Base-by-base conservation (phyloP, 768 basidiomycete genomes). In the Rhizopogon roseolus region DNA sequence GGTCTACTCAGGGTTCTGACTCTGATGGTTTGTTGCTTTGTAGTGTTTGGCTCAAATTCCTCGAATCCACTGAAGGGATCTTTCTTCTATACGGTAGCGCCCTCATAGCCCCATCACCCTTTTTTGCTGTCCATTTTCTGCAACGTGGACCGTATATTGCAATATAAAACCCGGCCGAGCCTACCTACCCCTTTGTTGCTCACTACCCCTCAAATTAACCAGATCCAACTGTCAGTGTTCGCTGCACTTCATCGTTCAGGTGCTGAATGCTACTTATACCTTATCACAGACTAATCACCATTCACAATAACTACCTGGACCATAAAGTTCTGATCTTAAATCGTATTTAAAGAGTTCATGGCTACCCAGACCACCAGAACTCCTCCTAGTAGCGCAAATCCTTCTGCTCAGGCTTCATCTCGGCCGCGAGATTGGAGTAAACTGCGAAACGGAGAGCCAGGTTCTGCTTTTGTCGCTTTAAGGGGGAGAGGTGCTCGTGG, bases 381-480 rank as follows among this genome's bases (percentile, higher is more conserved):
- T 55, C 60, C 57, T 34, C 60, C 55, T 51, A 63, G 59, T 50
- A 69, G 49, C 53, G 53, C 66, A 54, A 63, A 60, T 53, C 43
- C 67, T 44, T 56, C 72, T 48, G 52, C 63, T 56, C 66, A 61
- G 49, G 50, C 58, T 19, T 59, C 63, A 50, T 66, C 74, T 54
- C 69, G 71, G 42, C 58, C 62, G 34, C 66, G 71, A 51, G 74
- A 77, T 55, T 81, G 81, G 81, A 66, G 62, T 41, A 71, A 7
- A 49, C 27, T 53, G 41, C 65, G 71, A 46, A 61, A 68, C n/a
- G 72, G 70, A 46, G 82, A 81, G 43, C 70, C 75, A 48, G 78
- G 75, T 6, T 71, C 76, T 34, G 72, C 79, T 34, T 80, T 79
- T 58, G 75, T 69, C 60, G 77, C 78, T 42, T 63, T 74, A 29